A percentile compares a stretch with the other conserved stretches of the same genome.
phyloP scores from a whole-genome alignment of 179 eudicot genomes.

The Pouteria campechiana region DNA sequence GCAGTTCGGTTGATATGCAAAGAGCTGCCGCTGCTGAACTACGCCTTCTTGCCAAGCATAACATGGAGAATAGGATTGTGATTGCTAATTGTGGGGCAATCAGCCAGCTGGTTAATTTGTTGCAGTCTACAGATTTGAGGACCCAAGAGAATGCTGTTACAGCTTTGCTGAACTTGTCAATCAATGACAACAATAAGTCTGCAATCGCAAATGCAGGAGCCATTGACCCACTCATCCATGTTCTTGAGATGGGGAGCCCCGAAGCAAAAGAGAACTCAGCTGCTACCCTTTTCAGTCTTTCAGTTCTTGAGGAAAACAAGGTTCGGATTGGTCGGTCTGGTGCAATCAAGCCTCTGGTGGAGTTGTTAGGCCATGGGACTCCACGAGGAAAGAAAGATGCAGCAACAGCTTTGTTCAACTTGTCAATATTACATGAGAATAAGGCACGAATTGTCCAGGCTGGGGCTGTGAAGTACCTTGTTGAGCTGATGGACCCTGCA shows the following conservation, averaged over 20 bases:
- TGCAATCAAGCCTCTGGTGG: conserved; percentile 64
- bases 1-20: conserved; percentile 31
- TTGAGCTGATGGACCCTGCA: conserved; percentile 49
- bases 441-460: conserved; percentile 83
- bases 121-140: conserved; percentile 34
- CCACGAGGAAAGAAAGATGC: conserved; percentile 88
- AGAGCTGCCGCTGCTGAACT: conserved; percentile 52
- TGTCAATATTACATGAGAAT: conserved; percentile 82
- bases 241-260: conserved; percentile 49
- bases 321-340: conserved; percentile 72
- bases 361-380: conserved; percentile 57
- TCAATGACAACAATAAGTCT: conserved; percentile 53
- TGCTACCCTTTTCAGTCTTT: conserved; percentile 71
- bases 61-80: conserved; percentile 52
- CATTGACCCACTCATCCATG: conserved; percentile 64
- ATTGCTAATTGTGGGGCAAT: conserved; percentile 58
- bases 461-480: conserved; percentile 67
- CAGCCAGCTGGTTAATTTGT: conserved; percentile 34
- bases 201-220: conserved; percentile 59
- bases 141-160: conserved; percentile 90
- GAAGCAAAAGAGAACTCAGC: conserved; percentile 80
- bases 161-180: conserved; percentile 69
- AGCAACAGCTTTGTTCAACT: conserved; percentile 69
- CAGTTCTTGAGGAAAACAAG: conserved; percentile 58
- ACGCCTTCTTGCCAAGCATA: conserved; percentile 59